Percentiles rank a stretch among this genome's conserved stretches.
phyloP scores from a whole-genome alignment of 441 rosid genomes.

The Oxalis stricta region DNA sequence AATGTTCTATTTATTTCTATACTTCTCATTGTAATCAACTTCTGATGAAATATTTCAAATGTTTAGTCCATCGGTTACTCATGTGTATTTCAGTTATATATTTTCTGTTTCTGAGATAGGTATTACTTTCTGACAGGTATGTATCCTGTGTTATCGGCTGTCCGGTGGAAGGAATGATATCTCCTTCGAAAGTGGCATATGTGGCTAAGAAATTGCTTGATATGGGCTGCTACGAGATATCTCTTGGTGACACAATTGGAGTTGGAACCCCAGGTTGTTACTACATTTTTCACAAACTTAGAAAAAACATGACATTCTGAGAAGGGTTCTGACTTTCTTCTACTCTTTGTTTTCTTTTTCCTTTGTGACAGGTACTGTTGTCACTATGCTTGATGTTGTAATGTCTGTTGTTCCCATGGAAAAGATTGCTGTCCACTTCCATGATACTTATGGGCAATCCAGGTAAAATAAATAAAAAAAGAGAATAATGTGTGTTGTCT shows the following conservation, averaged over 20 bases:
- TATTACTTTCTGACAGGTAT: constrained; percentile 34
- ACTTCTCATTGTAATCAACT: too few relatives aligned
- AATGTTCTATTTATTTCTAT: too few relatives aligned
- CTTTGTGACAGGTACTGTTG: constrained; percentile 58
- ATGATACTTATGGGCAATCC: constrained; percentile 94
- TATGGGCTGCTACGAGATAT: constrained; percentile 97
- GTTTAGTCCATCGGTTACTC: background rate
- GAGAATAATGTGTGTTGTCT: too few relatives aligned
- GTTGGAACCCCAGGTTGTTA: constrained; percentile 92
- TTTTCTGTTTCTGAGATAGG: constrained; percentile 4
- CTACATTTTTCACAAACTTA: too few relatives aligned
- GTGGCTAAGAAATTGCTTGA: constrained; percentile 77
- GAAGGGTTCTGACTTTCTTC: too few relatives aligned
- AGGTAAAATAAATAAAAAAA: too few relatives aligned
- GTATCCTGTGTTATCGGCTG: constrained; percentile 92
- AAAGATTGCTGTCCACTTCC: constrained; percentile 89
- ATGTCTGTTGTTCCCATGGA: constrained; percentile 69
- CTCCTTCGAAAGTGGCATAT: constrained; percentile 74
- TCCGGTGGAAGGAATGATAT: constrained; percentile 74
- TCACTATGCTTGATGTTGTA: constrained; percentile 87
- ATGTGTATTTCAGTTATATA: background rate
- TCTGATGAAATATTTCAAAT: background rate
- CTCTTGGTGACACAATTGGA: constrained; percentile 87
- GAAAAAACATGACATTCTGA: too few relatives aligned
- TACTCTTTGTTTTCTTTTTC: constrained; percentile 6